phyloP scores from a whole-genome alignment of 768 basidiomycete genomes.

The Naganishia kalamii region DNA sequence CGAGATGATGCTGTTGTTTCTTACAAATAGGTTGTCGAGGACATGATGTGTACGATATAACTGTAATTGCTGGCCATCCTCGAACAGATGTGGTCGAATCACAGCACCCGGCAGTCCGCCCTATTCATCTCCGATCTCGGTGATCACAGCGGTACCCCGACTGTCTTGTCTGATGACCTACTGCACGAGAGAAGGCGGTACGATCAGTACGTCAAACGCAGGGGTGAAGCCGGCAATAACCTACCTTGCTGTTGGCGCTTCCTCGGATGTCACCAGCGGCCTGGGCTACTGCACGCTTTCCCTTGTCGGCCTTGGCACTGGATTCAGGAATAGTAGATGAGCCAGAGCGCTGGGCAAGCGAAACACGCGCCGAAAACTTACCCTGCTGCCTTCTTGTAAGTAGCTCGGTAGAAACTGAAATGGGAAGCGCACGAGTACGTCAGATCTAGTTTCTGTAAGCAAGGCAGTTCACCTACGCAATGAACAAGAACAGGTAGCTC shows the following conservation, averaged over 20 bases:
- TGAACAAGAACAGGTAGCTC: constrained; percentile 87
- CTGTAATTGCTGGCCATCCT: too few species aligned
- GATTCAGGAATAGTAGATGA: neutral
- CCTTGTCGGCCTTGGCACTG: constrained; percentile 29
- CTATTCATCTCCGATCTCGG: constrained; percentile 20
- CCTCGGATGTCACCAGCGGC: constrained; percentile 34
- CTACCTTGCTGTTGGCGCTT: constrained; percentile 39
- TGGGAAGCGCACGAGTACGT: neutral
- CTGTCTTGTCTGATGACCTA: constrained; percentile 29
- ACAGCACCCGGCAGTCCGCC: too few species aligned
- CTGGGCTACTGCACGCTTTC: constrained; percentile 25
- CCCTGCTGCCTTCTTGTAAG: constrained; percentile 43
- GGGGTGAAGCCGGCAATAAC: neutral
- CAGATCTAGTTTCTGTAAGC: neutral
- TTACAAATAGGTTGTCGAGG: too few species aligned
- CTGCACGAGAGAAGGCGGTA: neutral
- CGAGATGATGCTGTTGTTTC: too few species aligned
- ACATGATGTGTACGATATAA: too few species aligned
- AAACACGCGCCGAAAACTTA: neutral
- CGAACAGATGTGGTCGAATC: neutral
- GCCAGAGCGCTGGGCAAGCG: neutral
- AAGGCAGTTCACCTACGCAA: constrained; percentile 51
- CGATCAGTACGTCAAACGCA: neutral
- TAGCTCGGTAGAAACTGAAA: constrained; percentile 45
- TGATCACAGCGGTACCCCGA: constrained; percentile 26